Percentiles rank a stretch among this genome's conserved stretches.
phyloP scores from a whole-genome alignment of 139 green algal species.

The Gonium pectorale region DNA sequence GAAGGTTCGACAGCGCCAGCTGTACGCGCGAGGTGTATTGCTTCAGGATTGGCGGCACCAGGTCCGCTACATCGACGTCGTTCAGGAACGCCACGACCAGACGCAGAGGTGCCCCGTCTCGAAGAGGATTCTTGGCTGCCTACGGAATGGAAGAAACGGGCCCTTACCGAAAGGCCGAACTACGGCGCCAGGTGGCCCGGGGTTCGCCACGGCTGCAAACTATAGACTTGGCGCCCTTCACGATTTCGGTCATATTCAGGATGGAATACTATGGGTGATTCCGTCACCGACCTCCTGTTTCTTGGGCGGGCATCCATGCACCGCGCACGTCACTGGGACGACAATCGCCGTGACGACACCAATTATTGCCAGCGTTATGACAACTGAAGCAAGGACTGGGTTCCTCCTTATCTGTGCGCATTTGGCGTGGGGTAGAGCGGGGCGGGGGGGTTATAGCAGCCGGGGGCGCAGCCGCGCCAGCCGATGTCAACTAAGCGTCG shows the following conservation, averaged over 20 bases:
- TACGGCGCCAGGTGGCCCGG: too few species aligned
- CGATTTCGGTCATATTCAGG: too few species aligned
- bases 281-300: neutral
- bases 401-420: conserved; percentile 6
- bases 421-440: too few species aligned
- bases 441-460: too few species aligned
- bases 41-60: conserved; percentile 16
- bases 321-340: conserved; percentile 16
- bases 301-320: conserved; percentile 34
- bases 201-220: too few species aligned
- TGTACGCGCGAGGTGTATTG: conserved; percentile 10
- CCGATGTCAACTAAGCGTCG: too few species aligned
- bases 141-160: neutral
- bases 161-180: neutral
- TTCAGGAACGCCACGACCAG: conserved; percentile 12
- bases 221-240: too few species aligned
- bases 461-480: too few species aligned
- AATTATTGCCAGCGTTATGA: conserved; percentile 4
- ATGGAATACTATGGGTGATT: too few species aligned
- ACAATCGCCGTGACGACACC: conserved; percentile 26
- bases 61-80: neutral
- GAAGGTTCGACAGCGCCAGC: conserved; percentile 17
- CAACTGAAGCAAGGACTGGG: conserved; percentile 5
- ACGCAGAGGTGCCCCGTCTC: neutral
- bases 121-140: neutral